Evolutionary conservation across 176 grass and related monocot genomes (phyloP), one percentile per base, ranked within the genome.

Genomic region (Typha latifolia): DNA sequence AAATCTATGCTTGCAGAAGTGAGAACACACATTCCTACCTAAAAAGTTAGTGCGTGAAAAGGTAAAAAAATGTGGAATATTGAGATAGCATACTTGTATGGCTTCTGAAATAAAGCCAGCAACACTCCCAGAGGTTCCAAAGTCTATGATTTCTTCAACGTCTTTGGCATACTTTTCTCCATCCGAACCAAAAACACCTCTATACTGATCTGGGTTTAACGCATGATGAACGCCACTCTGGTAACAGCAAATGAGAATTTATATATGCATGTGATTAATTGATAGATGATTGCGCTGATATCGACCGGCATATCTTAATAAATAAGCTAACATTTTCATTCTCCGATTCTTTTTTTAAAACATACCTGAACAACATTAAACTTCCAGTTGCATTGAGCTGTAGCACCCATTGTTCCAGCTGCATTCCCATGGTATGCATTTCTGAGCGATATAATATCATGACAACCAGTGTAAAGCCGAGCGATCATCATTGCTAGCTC

Each of bases 361-460:
- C 13, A 14, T 72, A 88, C 92, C 88, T 92, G 93, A 12, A 90
- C 4, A 20, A 97, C 75, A 12, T 89, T 97, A 52, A 97, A 97
- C 70, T 97, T 97, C 94, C 94, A 97, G 81, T 90, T 92, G 75
- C 77, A 78, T 81, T 97, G 94, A 13, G 94, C 88, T 62, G 88
- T 97, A 74, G 85, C 81, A 59, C 82, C 83, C 94, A 97, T 97
- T 69, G 94, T 97, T 24, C 75, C 83, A 14, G 83, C 48, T 27
- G 89, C 88, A 76, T 97, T 97, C 14, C 94, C 94, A 18, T 97
- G 94, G 81, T 97, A 97, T 12, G 85, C 79, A 73, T 90, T 97
- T 49, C 94, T 82, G 47, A 97, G 78, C 3, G 94, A 97, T 37
- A 97, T 80, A 55, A 97, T 87, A 76, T 97, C 94, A 70, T 97